Evolutionary conservation across 2,329 filamentous ascomycete species (phyloP).

Genomic region (Chrysoporthe austroafricana): DNA sequence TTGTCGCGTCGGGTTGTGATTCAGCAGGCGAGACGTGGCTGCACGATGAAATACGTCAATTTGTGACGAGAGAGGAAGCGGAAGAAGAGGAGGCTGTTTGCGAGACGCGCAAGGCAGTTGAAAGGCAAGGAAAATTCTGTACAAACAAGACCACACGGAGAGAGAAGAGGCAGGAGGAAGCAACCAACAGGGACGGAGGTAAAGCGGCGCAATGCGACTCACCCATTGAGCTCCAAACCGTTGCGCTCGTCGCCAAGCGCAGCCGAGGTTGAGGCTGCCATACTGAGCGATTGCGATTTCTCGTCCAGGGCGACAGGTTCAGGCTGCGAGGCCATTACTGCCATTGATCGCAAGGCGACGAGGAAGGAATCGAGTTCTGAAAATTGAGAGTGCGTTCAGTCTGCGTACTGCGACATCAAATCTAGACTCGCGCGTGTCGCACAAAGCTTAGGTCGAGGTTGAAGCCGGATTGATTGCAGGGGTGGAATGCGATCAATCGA

Average conservation of each 20-base stretch:
- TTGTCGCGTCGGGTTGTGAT: constrained; percentile 24
- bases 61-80: background rate
- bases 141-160: background rate
- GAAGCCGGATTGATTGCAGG: constrained; percentile 3
- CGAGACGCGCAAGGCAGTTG: background rate
- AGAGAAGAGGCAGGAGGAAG: background rate
- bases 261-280: constrained; percentile 48
- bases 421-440: constrained; percentile 25
- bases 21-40: constrained; percentile 31
- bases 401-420: constrained; percentile 40
- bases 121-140: background rate
- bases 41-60: constrained; percentile 21
- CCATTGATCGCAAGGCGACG: constrained; percentile 44
- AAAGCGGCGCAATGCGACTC: constrained; percentile 43
- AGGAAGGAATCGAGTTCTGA: constrained; percentile 30
- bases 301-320: constrained; percentile 49
- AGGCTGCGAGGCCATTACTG: constrained; percentile 58
- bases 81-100: background rate
- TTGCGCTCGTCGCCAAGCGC: constrained; percentile 42
- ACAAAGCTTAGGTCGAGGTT: constrained; percentile 2
- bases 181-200: background rate
- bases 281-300: constrained; percentile 54
- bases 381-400: constrained; percentile 30
- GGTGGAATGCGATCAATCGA: constrained; percentile 6
- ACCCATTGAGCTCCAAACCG: constrained; percentile 56